Conservation (phyloP, 176 grass and related monocot species). For the Guadua angustifolia region DNA sequence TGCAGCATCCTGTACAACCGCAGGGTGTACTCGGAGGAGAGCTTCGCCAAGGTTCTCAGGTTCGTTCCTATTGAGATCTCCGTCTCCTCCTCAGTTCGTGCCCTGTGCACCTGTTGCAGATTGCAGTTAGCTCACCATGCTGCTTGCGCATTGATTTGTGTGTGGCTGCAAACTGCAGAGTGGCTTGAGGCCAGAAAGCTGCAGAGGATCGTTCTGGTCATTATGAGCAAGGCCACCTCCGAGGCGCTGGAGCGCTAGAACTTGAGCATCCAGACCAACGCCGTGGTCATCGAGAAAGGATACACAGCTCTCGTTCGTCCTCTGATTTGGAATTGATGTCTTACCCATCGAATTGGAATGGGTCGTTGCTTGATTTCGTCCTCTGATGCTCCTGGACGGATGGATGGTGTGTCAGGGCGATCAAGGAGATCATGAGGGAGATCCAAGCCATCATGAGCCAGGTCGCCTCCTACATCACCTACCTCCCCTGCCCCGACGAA, state of each 20-base stretch:
- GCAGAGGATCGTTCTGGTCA: conserved; percentile 90
- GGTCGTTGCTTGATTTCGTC: neutral
- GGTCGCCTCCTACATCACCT: conserved; percentile 89
- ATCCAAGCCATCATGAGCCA: conserved; percentile 99
- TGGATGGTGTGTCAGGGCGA: conserved; percentile 46
- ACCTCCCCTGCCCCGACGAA: conserved; percentile 96
- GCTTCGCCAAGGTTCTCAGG: conserved; percentile 90
- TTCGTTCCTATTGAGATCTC: neutral
- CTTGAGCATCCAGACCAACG: conserved; percentile 87
- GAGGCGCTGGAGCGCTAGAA: conserved; percentile 99
- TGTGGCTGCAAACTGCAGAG: conserved; percentile 43
- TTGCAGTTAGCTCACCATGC: neutral
- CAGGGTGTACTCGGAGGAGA: conserved; percentile 87
- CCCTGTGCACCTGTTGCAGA: neutral
- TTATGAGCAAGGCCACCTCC: conserved; percentile 88
- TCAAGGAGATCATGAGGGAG: conserved; percentile 97
- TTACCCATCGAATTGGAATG: neutral
- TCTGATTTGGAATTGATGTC: no score
- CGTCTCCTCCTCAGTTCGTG: neutral
- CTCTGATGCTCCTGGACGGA: neutral
- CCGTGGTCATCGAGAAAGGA: conserved; percentile 90
- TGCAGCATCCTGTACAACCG: conserved; percentile 97
- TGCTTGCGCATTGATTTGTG: neutral
- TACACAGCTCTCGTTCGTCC: conserved; percentile 26
- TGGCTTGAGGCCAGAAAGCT: conserved; percentile 92